Evolutionary conservation across 2,329 filamentous ascomycete species (phyloP).

Genomic region (Claviceps cyperi): DNA sequence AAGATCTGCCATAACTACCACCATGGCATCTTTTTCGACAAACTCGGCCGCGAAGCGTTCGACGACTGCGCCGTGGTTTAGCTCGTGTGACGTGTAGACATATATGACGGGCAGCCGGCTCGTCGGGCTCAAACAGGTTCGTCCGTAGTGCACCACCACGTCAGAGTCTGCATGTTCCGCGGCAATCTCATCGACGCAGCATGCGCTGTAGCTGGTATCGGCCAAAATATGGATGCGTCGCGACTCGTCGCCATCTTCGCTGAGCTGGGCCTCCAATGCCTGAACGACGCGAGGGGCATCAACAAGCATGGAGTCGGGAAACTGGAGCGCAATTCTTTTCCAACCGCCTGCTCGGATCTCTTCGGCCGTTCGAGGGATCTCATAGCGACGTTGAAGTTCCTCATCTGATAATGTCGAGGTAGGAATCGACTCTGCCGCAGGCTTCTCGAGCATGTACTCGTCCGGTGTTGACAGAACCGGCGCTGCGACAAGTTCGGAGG

Average conservation of each 20-base stretch:
- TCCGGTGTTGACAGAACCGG: constrained; percentile 52
- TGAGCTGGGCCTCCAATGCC: constrained; percentile 23
- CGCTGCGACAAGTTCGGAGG: constrained; percentile 32
- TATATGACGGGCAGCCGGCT: constrained; percentile 78
- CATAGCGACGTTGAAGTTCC: constrained; percentile 65
- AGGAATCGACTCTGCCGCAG: constrained; percentile 22
- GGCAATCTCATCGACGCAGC: constrained; percentile 92
- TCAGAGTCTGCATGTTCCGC: constrained; percentile 87
- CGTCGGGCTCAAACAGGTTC: constrained; percentile 83
- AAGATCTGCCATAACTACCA: constrained; percentile 79
- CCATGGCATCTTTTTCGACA: constrained; percentile 42
- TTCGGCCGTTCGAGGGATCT: constrained; percentile 62
- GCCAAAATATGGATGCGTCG: constrained; percentile 64
- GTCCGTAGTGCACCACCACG: constrained; percentile 85
- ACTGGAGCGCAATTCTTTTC: constrained; percentile 76
- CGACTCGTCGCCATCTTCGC: constrained; percentile 2
- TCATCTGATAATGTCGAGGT: constrained; percentile 37
- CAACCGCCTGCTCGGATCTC: constrained; percentile 64
- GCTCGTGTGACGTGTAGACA: constrained; percentile 63
- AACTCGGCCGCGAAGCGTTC: constrained; percentile 56
- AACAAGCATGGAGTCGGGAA: constrained; percentile 81
- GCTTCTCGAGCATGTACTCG: constrained; percentile 41
- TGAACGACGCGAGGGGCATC: constrained; percentile 74
- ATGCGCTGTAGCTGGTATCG: constrained; percentile 93
- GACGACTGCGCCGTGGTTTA: constrained; percentile 46